Percentiles rank a stretch among this genome's conserved stretches.
Evolutionary conservation across 495 filamentous ascomycete genomes (phyloP).

Genomic region (Cenococcum geophilum): DNA sequence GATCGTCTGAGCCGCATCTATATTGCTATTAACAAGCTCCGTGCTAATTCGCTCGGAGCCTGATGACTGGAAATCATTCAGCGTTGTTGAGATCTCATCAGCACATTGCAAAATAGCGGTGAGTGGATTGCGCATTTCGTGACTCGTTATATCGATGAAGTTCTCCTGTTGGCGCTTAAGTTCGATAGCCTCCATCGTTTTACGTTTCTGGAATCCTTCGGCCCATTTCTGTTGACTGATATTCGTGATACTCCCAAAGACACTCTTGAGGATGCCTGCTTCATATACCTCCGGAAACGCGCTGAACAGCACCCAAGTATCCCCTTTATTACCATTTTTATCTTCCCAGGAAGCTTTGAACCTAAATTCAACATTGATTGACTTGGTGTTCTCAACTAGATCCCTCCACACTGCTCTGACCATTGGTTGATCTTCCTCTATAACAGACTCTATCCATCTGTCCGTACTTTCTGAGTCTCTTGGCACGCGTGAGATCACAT

Average conservation of each 20-base stretch:
- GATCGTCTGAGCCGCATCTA: constrained; percentile 72
- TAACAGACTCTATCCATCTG: constrained; percentile 61
- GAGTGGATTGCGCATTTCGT: constrained; percentile 82
- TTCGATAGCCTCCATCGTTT: constrained; percentile 42
- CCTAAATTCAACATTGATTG: constrained; percentile 60
- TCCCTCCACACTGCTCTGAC: constrained; percentile 51
- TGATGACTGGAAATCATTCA: constrained; percentile 43
- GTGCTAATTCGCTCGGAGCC: constrained; percentile 18
- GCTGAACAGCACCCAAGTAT: constrained; percentile 66
- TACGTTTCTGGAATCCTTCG: constrained; percentile 56
- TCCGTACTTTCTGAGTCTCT: constrained; percentile 45
- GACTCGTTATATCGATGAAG: constrained; percentile 84
- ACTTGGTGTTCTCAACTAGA: constrained; percentile 50
- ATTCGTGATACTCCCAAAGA: constrained; percentile 54
- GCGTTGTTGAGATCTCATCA: constrained; percentile 61
- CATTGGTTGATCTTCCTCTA: constrained; percentile 51
- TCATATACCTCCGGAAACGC: constrained; percentile 60
- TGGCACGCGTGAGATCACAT: constrained; percentile 48
- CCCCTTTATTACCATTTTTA: constrained; percentile 50
- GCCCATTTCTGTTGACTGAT: constrained; percentile 46
- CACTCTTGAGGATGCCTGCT: constrained; percentile 55
- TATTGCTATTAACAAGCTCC: constrained; percentile 51
- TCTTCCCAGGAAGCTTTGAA: constrained; percentile 59
- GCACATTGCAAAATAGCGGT: constrained; percentile 76
- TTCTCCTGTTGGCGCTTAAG: constrained; percentile 53